A percentile compares a stretch with the other conserved stretches of the same genome.
Conservation (phyloP, 2,329 filamentous ascomycete species). For the Colletotrichum eremochloae region DNA sequence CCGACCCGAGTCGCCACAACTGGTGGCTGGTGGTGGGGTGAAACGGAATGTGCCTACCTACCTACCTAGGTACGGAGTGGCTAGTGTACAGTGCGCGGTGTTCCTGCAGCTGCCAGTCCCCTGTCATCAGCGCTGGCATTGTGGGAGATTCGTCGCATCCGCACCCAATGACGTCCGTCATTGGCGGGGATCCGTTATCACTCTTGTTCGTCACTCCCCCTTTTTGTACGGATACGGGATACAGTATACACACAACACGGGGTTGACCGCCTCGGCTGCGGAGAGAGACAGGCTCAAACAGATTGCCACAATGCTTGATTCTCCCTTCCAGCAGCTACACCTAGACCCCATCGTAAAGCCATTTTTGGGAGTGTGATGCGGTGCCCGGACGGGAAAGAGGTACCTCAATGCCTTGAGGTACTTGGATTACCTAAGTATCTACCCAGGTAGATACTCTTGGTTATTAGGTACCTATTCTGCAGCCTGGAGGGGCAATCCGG, state of each 20-base stretch:
- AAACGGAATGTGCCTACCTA: background rate
- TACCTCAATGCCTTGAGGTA: conserved; percentile 19
- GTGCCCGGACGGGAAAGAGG: background rate
- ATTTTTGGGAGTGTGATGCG: background rate
- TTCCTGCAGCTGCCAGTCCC: conserved; percentile 19
- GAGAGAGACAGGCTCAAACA: conserved; percentile 5
- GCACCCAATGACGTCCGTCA: conserved; percentile 32
- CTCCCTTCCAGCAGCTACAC: background rate
- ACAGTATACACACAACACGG: background rate
- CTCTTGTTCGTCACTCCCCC: conserved; percentile 1
- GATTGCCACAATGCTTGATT: conserved; percentile 3
- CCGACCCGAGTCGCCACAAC: conserved; percentile 24
- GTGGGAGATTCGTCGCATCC: background rate
- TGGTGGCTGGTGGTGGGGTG: background rate
- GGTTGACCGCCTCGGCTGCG: conserved; percentile 27
- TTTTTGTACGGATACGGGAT: conserved; percentile 8
- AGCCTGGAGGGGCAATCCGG: conserved; percentile 33
- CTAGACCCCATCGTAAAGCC: background rate
- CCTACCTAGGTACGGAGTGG: background rate
- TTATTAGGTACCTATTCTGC: conserved; percentile 7
- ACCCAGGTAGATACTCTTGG: no score
- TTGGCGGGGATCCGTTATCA: conserved; percentile 20
- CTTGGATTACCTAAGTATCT: background rate
- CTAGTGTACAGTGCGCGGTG: background rate
- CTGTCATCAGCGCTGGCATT: conserved; percentile 3